Conservation (phyloP, 2,329 filamentous ascomycete genomes). For the Fusarium sp. region DNA sequence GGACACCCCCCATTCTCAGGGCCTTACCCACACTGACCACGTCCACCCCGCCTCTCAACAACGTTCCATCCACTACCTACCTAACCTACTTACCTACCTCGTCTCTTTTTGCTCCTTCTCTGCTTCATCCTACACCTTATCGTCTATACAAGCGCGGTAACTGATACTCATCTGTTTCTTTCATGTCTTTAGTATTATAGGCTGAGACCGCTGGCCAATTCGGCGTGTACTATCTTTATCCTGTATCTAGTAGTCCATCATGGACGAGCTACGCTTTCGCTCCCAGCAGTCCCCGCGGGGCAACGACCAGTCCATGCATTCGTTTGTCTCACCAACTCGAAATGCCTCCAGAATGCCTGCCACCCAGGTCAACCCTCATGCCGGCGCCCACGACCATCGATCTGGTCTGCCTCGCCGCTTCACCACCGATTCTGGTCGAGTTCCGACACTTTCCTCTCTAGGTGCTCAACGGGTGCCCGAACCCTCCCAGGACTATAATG, state of each 20-base stretch:
- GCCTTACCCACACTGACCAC: constrained; percentile 44
- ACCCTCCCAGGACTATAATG: constrained; percentile 58
- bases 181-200: constrained; percentile 50
- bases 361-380: constrained; percentile 53
- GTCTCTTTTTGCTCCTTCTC: constrained; percentile 39
- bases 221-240: constrained; percentile 52
- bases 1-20: constrained; percentile 31
- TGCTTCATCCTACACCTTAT: constrained; percentile 31
- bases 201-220: constrained; percentile 48
- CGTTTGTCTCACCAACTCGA: constrained; percentile 78
- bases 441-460: constrained; percentile 74
- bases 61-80: constrained; percentile 43
- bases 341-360: constrained; percentile 71
- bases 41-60: constrained; percentile 47
- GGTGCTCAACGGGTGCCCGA: constrained; percentile 56
- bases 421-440: constrained; percentile 87
- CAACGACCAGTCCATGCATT: constrained; percentile 76
- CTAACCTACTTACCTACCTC: constrained; percentile 32
- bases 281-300: constrained; percentile 78
- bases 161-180: constrained; percentile 47
- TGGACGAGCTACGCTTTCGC: constrained; percentile 84
- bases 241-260: constrained; percentile 55
- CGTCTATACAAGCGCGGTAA: constrained; percentile 29
- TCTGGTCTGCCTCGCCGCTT: constrained; percentile 88
- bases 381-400: constrained; percentile 72